Evolutionary conservation across 768 basidiomycete species (phyloP).

Genomic region (Boletus speciosus): DNA sequence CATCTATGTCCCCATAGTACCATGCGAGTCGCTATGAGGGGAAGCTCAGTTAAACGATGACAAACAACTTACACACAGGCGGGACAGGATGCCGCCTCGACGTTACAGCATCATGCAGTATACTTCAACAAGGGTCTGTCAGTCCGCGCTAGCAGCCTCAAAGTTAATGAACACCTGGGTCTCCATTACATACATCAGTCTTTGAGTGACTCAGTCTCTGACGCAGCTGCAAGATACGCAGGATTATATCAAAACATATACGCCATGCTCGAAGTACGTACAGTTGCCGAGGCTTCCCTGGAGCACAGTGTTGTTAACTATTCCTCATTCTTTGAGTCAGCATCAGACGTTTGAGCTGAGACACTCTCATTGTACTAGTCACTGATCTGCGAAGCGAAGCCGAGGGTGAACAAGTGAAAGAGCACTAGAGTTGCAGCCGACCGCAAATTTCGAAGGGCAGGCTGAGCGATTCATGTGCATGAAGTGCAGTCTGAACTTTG

Average conservation of each 20-base stretch:
- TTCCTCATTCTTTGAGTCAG: background rate
- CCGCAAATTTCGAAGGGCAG: no score
- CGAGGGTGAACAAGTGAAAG: no score
- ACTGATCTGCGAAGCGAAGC: background rate
- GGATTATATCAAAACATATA: background rate
- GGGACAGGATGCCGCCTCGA: conserved; percentile 23
- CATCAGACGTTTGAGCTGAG: background rate
- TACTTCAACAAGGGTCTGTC: conserved; percentile 29
- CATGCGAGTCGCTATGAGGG: conserved; percentile 16
- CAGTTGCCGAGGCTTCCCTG: conserved; percentile 18
- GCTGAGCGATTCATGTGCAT: no score
- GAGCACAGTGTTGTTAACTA: background rate
- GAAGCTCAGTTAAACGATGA: background rate
- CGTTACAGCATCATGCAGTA: conserved; percentile 20
- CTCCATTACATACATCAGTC: conserved; percentile 4
- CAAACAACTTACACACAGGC: conserved; percentile 9
- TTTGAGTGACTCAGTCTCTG: conserved; percentile 11
- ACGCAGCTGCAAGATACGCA: conserved; percentile 8
- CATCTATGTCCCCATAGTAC: conserved; percentile 11
- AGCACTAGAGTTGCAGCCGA: no score
- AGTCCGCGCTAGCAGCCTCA: conserved; percentile 24
- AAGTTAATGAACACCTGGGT: conserved; percentile 26
- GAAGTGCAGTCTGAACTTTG: no score
- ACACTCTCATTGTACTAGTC: background rate
- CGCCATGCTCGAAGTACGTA: conserved; percentile 1